Conservation (phyloP, 2,329 filamentous ascomycete genomes). For the Alternaria sp. region DNA sequence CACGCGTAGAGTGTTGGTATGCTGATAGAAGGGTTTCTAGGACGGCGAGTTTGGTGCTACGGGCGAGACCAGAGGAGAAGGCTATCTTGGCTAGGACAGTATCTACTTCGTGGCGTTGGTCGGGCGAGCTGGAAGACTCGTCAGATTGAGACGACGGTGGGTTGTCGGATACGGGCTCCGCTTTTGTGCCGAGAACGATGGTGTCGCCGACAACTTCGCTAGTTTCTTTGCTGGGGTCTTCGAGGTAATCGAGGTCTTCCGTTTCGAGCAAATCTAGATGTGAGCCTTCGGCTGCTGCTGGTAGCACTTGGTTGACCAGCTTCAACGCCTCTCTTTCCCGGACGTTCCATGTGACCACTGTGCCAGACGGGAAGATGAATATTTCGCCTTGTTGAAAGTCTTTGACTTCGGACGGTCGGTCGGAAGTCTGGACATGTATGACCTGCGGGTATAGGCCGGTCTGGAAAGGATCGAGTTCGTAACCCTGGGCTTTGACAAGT, state of each 20-base stretch:
- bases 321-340: conserved; percentile 72
- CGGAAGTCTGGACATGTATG: conserved; percentile 64
- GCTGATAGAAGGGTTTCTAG: conserved; percentile 81
- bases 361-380: conserved; percentile 95
- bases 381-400: conserved; percentile 75
- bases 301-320: conserved; percentile 69
- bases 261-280: conserved; percentile 78
- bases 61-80: conserved; percentile 91
- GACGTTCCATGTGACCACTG: conserved; percentile 90
- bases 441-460: conserved; percentile 72
- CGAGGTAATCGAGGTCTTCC: conserved; percentile 87
- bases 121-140: conserved; percentile 56
- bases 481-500: conserved; percentile 66
- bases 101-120: conserved; percentile 57
- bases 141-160: conserved; percentile 2
- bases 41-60: conserved; percentile 92
- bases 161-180: conserved; percentile 31
- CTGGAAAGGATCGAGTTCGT: conserved; percentile 67
- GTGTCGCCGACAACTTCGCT: conserved; percentile 86
- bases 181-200: conserved; percentile 84
- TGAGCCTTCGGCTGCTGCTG: conserved; percentile 77
- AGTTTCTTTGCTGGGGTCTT: conserved; percentile 75
- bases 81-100: conserved; percentile 90
- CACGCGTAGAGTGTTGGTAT: conserved; percentile 86
- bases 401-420: conserved; percentile 52